phyloP scores from a whole-genome alignment of 2,329 filamentous ascomycete genomes.

The Pezicula neosporulosa region DNA sequence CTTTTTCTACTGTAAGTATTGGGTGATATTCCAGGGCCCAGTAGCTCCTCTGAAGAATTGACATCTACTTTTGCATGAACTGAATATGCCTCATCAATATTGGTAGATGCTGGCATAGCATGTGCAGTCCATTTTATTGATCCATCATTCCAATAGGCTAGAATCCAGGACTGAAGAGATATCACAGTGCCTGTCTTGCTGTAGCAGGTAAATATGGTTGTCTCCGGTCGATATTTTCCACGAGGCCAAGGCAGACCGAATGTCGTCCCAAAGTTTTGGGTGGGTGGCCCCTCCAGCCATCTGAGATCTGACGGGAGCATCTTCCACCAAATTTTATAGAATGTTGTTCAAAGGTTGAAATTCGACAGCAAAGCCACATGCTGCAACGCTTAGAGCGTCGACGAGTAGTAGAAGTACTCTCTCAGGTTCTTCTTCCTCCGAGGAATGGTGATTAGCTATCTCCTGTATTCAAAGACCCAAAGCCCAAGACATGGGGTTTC shows the following conservation, averaged over 20 bases:
- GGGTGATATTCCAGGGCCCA: background rate
- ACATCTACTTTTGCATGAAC: conserved; percentile 23
- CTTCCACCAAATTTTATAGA: background rate
- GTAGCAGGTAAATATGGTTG: conserved; percentile 13
- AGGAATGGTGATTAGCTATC: too few species aligned
- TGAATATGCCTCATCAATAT: conserved; percentile 38
- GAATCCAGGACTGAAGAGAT: conserved; percentile 50
- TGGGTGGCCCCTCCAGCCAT: conserved; percentile 15
- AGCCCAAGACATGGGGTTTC: background rate
- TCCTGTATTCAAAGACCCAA: background rate
- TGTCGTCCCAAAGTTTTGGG: conserved; percentile 14
- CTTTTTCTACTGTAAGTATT: background rate
- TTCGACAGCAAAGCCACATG: background rate
- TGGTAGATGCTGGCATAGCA: conserved; percentile 42
- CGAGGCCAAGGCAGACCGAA: conserved; percentile 17
- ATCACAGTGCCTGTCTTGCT: background rate
- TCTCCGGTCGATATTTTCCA: conserved; percentile 9
- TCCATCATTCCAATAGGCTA: conserved; percentile 56
- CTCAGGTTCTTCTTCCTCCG: too few species aligned
- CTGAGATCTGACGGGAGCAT: background rate
- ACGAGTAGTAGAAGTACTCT: background rate
- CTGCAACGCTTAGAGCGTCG: background rate
- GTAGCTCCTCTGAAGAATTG: background rate
- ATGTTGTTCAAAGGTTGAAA: background rate
- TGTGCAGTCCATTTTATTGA: conserved; percentile 61